These are phyloP conservation scores for Inosperma sp. DNA, from an alignment of 768 basidiomycete genomes.

Conservation along the genomic window DNA sequence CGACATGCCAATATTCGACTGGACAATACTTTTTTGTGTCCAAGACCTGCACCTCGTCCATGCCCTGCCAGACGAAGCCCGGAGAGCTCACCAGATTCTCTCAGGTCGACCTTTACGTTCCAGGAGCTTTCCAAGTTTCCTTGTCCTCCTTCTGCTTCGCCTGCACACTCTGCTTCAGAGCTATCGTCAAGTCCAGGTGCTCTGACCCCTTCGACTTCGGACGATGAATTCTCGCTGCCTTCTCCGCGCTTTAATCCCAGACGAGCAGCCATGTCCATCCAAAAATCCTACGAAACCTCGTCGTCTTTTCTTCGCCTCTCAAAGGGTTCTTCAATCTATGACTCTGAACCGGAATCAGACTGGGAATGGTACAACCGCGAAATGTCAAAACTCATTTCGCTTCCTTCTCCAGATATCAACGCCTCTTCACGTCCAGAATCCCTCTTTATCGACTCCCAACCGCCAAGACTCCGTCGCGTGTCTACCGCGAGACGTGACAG, in stretches of 20 bases:
- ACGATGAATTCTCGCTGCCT: slow-evolving; percentile 44
- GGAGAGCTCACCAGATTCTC: slow-evolving; percentile 27
- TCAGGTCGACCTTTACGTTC: too few relatives aligned
- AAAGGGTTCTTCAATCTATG: slow-evolving; percentile 15
- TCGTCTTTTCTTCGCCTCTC: slow-evolving; percentile 13
- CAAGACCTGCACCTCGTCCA: slow-evolving; percentile 26
- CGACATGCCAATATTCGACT: slow-evolving; percentile 29
- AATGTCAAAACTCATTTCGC: slow-evolving; percentile 10
- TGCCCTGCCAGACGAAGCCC: slow-evolving; percentile 18
- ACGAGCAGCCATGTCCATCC: slow-evolving; percentile 36
- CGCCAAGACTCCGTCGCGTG: slow-evolving; percentile 34
- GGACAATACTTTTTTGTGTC: slow-evolving; percentile 21
- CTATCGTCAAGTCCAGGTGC: slow-evolving; percentile 37
- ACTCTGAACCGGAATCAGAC: slow-evolving; percentile 19
- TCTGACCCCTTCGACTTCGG: slow-evolving; percentile 52
- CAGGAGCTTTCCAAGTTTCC: slow-evolving; percentile 33
- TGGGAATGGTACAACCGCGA: slow-evolving; percentile 12
- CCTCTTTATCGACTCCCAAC: slow-evolving; percentile 28
- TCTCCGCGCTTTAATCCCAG: slow-evolving; percentile 36
- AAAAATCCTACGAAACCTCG: too few relatives aligned
- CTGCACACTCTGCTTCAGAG: too few relatives aligned
- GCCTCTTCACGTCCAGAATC: slow-evolving; percentile 14
- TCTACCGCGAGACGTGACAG: slow-evolving; percentile 22
- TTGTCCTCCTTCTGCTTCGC: slow-evolving; percentile 36
- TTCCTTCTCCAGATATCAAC: slow-evolving; percentile 11